Evolutionary conservation across 1,139 yeast species (phyloP).

Genomic region (Blastobotrys malaysiensis): DNA sequence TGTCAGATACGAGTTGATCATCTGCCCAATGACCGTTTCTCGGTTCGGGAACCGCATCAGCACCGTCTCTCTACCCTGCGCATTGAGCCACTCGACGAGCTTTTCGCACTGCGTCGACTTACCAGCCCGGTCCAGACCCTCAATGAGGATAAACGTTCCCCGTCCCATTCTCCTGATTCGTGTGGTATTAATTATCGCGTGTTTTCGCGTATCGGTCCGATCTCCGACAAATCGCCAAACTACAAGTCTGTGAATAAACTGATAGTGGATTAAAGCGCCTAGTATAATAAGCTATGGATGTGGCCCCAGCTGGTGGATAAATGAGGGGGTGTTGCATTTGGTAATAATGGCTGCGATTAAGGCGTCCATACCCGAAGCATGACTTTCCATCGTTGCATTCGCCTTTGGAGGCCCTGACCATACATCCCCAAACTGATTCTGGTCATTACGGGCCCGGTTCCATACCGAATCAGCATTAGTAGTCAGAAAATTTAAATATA

Average conservation of each 20-base stretch:
- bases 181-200: not conserved
- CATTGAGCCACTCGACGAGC: slow-evolving; percentile 38
- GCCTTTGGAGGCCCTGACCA: slow-evolving; percentile 12
- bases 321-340: not conserved
- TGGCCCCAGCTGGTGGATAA: not conserved
- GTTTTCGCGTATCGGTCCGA: not conserved
- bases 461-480: slow-evolving; percentile 9
- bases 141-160: slow-evolving; percentile 75
- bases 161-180: slow-evolving; percentile 30
- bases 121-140: slow-evolving; percentile 94
- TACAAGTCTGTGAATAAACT: too few relatives aligned
- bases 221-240: not conserved
- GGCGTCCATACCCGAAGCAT: slow-evolving; percentile 7
- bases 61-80: slow-evolving; percentile 34
- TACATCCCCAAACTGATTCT: slow-evolving; percentile 12
- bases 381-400: slow-evolving; percentile 4
- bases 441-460: slow-evolving; percentile 5
- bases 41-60: slow-evolving; percentile 83
- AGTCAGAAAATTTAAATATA: slow-evolving; percentile 1
- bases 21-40: slow-evolving; percentile 68
- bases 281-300: too few relatives aligned
- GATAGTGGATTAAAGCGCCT: too few relatives aligned
- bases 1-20: slow-evolving; percentile 70
- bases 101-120: slow-evolving; percentile 78
- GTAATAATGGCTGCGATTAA: slow-evolving; percentile 1